Conservation (phyloP, 2,329 filamentous ascomycete genomes). For the Ophiostoma perfectum region DNA sequence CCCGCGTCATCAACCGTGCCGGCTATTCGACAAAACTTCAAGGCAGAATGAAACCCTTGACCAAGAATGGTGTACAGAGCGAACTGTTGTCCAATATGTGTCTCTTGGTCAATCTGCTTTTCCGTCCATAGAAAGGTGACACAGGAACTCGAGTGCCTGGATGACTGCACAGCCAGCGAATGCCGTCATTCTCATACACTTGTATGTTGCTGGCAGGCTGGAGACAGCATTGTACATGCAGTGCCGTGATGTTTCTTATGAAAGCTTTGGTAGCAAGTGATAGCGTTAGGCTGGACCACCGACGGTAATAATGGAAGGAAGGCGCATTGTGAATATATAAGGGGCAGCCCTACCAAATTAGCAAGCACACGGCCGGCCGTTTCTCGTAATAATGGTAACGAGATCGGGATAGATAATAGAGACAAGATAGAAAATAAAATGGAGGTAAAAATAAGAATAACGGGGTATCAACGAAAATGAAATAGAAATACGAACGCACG, state of each 20-base stretch:
- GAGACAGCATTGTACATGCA: too few relatives aligned
- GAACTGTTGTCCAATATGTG: too few relatives aligned
- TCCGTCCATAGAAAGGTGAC: too few relatives aligned
- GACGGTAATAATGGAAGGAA: neutral
- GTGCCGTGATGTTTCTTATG: neutral
- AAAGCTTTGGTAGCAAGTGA: neutral
- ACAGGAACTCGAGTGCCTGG: too few relatives aligned
- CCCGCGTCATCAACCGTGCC: neutral
- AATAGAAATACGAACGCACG: neutral
- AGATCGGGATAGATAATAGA: constrained; percentile 5
- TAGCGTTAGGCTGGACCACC: neutral
- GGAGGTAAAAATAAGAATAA: neutral
- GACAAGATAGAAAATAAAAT: constrained; percentile 5
- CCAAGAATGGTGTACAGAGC: too few relatives aligned
- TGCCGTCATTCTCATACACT: too few relatives aligned
- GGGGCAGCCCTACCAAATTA: neutral
- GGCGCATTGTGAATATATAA: neutral
- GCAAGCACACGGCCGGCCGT: neutral
- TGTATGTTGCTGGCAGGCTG: too few relatives aligned
- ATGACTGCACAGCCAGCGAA: too few relatives aligned
- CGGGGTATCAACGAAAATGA: neutral
- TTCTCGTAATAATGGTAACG: constrained; percentile 5
- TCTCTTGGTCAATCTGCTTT: too few relatives aligned
- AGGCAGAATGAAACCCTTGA: neutral
- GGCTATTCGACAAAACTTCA: neutral